Evolutionary conservation across 768 basidiomycete genomes (phyloP), one percentile per base, ranked within the genome.

Genomic region (Lenzites betulinus): DNA sequence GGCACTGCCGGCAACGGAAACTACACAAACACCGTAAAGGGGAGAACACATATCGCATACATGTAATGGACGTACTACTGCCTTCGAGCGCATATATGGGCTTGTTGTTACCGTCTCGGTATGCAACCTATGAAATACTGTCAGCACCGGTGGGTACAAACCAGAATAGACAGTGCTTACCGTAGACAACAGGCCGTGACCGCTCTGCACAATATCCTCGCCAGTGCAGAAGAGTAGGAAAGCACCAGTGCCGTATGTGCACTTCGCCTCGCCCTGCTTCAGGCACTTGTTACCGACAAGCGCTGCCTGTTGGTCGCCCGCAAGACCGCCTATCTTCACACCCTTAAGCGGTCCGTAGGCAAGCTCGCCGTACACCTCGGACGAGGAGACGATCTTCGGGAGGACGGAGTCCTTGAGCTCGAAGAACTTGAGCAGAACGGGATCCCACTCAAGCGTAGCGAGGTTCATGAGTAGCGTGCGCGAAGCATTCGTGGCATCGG

Each of bases 281-380:
- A 99, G 74, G 70, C 97, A 98, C 74, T 97, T 98, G 78, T 99
- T 98, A 0, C 96, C 97, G 51, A 98, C 86, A 23, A 99, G 78
- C 23, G 96, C 96, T 6, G 91, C 97, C 73, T 99, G 97, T 76
- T 99, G 97, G 71, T 99, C 97, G n/a, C 97, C 97, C 8, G 96
- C 87, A 48, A 98, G 84, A 22, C 96, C 96, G 38, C 88, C 95
- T 54, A 99, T 92, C 9, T 89, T 89, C 12, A 94, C 80, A 41
- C 90, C 93, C 64, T 79, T 78, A 62, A 93, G 78, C 2, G 86
- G 69, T 2, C 92, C 91, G 33, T 78, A 76, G 8, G 81, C 76
- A 58, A 98, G 82, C 25, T 83, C 75, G 41, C 95, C 97, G 74
- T 96, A 98, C 5, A 95, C 87, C 75, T 98, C 90, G 3, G 94